These are phyloP conservation scores for Rhodamnia rubescens DNA, from an alignment of 345 rosid genomes.

Conservation along the genomic window DNA sequence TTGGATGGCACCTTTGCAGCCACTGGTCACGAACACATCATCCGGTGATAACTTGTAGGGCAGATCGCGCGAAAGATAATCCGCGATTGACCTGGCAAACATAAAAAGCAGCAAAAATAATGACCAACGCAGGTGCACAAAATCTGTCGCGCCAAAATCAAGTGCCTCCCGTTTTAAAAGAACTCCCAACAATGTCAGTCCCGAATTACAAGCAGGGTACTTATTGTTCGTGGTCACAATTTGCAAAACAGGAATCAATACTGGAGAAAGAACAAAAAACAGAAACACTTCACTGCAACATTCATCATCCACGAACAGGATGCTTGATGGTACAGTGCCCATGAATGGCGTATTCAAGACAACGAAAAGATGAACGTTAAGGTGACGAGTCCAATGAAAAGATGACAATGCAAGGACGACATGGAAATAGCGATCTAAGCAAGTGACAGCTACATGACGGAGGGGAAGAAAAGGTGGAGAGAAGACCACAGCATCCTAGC, in stretches of 20 bases:
- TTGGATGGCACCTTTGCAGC: slow-evolving; percentile 21
- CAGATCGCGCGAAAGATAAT: slow-evolving; percentile 10
- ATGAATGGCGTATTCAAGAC: not conserved
- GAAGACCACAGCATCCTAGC: slow-evolving; percentile 6
- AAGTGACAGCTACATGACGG: not conserved
- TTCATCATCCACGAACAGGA: not conserved
- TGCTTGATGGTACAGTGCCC: not conserved
- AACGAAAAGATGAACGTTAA: not conserved
- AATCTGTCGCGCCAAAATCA: not conserved
- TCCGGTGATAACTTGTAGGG: slow-evolving; percentile 11
- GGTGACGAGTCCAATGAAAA: not conserved
- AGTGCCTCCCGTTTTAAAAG: not conserved
- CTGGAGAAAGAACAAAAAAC: not conserved
- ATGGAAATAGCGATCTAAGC: not conserved
- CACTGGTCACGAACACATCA: slow-evolving; percentile 16
- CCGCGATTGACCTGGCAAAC: slow-evolving; percentile 20
- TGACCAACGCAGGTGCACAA: not conserved
- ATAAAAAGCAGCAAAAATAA: not conserved
- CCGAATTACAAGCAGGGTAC: not conserved
- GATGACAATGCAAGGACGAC: not conserved
- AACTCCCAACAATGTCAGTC: not conserved
- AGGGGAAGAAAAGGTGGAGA: not conserved
- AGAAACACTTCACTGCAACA: not conserved
- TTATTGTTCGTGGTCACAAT: not conserved
- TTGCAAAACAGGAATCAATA: not conserved